These are phyloP conservation scores for Debaryomyces psychrophilus DNA, from an alignment of 1,139 yeast genomes.

Conservation along the genomic window DNA sequence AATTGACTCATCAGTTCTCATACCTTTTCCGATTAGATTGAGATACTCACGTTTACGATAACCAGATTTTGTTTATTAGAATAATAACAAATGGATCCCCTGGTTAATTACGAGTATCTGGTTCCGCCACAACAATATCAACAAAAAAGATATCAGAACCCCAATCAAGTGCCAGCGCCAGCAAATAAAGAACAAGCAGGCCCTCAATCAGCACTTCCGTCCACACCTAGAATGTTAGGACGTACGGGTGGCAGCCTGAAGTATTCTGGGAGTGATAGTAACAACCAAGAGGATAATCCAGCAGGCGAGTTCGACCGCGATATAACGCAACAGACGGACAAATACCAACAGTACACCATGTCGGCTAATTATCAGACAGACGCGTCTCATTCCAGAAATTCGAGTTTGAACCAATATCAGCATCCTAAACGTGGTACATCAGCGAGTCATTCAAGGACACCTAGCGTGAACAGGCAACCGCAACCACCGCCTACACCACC, in stretches of 20 bases:
- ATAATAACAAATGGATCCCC: conserved; percentile 15
- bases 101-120: conserved; percentile 16
- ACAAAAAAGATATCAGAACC: conserved; percentile 7
- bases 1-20: background rate
- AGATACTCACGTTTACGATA: conserved; percentile 4
- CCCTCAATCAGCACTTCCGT: conserved; percentile 49
- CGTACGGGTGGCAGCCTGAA: conserved; percentile 48
- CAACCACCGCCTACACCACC: conserved; percentile 10
- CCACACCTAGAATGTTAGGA: conserved; percentile 79
- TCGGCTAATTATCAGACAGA: conserved; percentile 1
- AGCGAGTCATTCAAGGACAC: conserved; percentile 12
- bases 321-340: conserved; percentile 7
- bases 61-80: conserved; percentile 5
- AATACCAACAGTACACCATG: background rate
- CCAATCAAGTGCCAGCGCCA: conserved; percentile 1
- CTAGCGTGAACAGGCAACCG: conserved; percentile 14
- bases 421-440: conserved; percentile 4
- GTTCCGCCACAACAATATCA: conserved; percentile 9
- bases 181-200: conserved; percentile 4
- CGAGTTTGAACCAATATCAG: conserved; percentile 9
- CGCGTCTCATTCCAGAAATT: conserved; percentile 9
- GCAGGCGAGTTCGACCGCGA: background rate
- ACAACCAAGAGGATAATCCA: background rate
- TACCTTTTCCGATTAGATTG: background rate
- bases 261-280: conserved; percentile 15